Evolutionary conservation across 2,329 filamentous ascomycete genomes (phyloP), one percentile per base, ranked within the genome.

Genomic region (Dryadomyces quercivorus): DNA sequence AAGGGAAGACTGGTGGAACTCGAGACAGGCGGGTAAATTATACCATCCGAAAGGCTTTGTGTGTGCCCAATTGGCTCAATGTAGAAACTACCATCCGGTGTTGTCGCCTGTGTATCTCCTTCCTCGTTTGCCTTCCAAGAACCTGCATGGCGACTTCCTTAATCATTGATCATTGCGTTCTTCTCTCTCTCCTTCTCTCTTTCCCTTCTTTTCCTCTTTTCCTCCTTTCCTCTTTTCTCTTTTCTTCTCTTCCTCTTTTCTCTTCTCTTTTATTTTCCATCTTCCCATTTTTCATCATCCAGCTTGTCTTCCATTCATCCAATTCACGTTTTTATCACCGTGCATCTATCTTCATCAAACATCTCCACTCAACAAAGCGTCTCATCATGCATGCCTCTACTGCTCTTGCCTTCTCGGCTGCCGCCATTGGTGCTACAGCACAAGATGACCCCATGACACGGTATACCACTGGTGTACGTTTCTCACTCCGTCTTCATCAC

Each of bases 341-440:
- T 8, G 26, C 26, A 5, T 31, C 26, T 31, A 31, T 31, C 8
- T 31, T 31, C 20, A 44, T 31, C 5, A 31, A 20, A 42, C 21
- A 9, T 16, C n/a, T 2, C 8, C 26, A 12, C 13, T n/a, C 12
- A 20, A 26, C 5, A n/a, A 42, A 53, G 21, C n/a, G 15, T 18
- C n/a, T 44, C 38, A 52, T 26, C 16, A 60, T 59, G 59, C 57
- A 56, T 20, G 43, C 26, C 51, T 60, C 57, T 13, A 18, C 50
- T 34, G 49, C 57, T 7, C 38, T 59, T n/a, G 36, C 54, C 2
- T 38, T 22, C 2, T 43, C 51, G n/a, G 44, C 46, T 10, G 57
- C 55, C 22, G 47, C 50, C 20, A 47, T 40, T 40, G 36, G 45
- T 21, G 55, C 26, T 26, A 13, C 31, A 49, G 56, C 58, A 9